phyloP scores from a whole-genome alignment of 2,329 filamentous ascomycete genomes.

The Phyllosticta paracitricarpa region DNA sequence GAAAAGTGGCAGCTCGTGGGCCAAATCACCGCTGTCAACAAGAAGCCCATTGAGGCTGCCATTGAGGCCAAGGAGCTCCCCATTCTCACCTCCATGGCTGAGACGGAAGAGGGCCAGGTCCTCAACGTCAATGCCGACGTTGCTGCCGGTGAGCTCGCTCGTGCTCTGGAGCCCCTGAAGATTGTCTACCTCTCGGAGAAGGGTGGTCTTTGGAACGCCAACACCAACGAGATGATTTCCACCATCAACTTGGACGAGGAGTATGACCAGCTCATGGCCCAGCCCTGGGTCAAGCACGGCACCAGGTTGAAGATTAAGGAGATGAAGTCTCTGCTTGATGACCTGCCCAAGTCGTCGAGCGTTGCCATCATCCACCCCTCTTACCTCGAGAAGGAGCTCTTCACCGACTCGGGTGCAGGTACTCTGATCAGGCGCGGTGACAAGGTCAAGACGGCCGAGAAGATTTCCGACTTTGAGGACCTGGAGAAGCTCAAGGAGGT shows the following conservation, averaged over 20 bases:
- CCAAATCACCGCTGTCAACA: conserved; percentile 89
- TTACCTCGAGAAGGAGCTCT: conserved; percentile 90
- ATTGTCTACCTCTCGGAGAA: conserved; percentile 98
- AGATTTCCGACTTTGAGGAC: conserved; percentile 65
- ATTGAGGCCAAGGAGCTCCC: conserved; percentile 82
- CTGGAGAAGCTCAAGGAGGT: conserved; percentile 69
- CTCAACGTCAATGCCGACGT: conserved; percentile 98
- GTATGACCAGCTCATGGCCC: conserved; percentile 82
- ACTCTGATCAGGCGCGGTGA: conserved; percentile 87
- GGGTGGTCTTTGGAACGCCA: conserved; percentile 87
- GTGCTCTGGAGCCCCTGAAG: conserved; percentile 84
- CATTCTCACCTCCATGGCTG: conserved; percentile 91
- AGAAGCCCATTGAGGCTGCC: conserved; percentile 77
- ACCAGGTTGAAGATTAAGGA: conserved; percentile 96
- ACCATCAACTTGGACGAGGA: conserved; percentile 97
- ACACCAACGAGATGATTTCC: conserved; percentile 90
- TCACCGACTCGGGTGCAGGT: conserved; percentile 90
- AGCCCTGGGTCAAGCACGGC: conserved; percentile 91
- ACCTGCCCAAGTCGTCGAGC: conserved; percentile 81
- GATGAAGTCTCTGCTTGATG: conserved; percentile 85
- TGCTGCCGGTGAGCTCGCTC: conserved; percentile 84
- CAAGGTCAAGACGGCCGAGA: conserved; percentile 68
- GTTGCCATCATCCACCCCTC: conserved; percentile 97
- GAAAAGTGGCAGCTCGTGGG: conserved; percentile 94
- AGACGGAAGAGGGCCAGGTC: conserved; percentile 81